These are phyloP conservation scores for Metschnikowia santaceciliae DNA, from an alignment of 805 yeast genomes.

Conservation along the genomic window DNA sequence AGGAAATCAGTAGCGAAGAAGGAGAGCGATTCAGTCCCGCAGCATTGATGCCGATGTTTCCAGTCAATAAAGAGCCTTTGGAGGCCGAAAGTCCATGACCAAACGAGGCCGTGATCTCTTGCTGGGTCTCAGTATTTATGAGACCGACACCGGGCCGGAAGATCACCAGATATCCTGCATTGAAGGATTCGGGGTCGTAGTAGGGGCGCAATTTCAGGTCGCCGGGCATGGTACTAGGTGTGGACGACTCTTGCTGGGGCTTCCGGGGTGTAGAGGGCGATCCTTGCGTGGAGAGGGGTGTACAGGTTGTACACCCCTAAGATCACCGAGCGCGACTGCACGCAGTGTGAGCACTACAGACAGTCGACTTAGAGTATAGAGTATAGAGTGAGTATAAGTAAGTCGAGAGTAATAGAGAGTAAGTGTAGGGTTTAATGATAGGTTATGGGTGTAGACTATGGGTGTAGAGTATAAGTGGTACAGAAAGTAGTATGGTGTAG, in stretches of 20 bases:
- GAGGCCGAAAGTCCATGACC: slow-evolving; percentile 10
- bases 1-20: slow-evolving; percentile 4
- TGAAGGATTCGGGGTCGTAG: slow-evolving; percentile 62
- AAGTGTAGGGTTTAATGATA: no score
- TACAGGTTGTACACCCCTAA: no score
- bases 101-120: slow-evolving; percentile 29
- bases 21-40: neutral
- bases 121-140: slow-evolving; percentile 42
- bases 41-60: slow-evolving; percentile 11
- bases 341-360: neutral
- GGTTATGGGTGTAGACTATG: no score
- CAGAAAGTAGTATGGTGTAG: no score
- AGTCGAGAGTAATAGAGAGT: no score
- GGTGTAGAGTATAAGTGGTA: no score
- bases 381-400: no score
- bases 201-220: slow-evolving; percentile 54
- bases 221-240: slow-evolving; percentile 13
- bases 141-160: slow-evolving; percentile 62
- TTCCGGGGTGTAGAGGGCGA: neutral
- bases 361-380: no score
- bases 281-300: slow-evolving; percentile 1
- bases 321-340: slow-evolving; percentile 3
- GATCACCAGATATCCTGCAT: slow-evolving; percentile 59
- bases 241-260: neutral
- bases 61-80: slow-evolving; percentile 8